Conservation (phyloP, 208 protist species). For the Naegleria lovaniensis region DNA sequence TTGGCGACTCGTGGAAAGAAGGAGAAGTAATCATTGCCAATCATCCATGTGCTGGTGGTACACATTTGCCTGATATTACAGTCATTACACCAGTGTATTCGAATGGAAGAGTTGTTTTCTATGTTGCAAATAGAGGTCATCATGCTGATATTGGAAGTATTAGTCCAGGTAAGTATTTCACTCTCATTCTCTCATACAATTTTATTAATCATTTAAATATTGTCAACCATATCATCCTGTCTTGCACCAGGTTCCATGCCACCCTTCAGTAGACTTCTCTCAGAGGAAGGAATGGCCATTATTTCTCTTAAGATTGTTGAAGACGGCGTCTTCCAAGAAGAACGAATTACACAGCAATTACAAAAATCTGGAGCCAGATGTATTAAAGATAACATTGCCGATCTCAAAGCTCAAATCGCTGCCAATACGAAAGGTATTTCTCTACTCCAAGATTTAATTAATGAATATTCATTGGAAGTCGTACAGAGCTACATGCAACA, state of each 20-base stretch:
- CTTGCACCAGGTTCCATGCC: background rate
- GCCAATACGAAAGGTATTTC: slow-evolving; percentile 82
- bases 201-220: no score
- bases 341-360: slow-evolving; percentile 69
- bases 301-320: slow-evolving; percentile 80
- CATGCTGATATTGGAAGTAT: slow-evolving; percentile 92
- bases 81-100: slow-evolving; percentile 82
- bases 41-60: slow-evolving; percentile 82
- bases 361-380: slow-evolving; percentile 63
- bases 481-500: slow-evolving; percentile 90
- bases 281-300: slow-evolving; percentile 82
- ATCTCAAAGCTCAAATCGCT: slow-evolving; percentile 81
- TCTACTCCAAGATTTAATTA: slow-evolving; percentile 73
- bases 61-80: slow-evolving; percentile 90
- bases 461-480: slow-evolving; percentile 63
- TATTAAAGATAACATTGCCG: slow-evolving; percentile 79
- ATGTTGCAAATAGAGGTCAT: slow-evolving; percentile 84
- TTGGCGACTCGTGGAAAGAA: slow-evolving; percentile 58
- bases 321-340: slow-evolving; percentile 71
- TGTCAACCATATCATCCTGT: no score
- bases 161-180: slow-evolving; percentile 60
- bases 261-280: slow-evolving; percentile 40
- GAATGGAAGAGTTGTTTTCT: slow-evolving; percentile 65
- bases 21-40: slow-evolving; percentile 85
- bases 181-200: no score